A percentile compares a stretch with the other conserved stretches of the same genome.
These are phyloP conservation scores for Sicyos baderoa DNA, from an alignment of 306 rosid species.

Conservation along the genomic window DNA sequence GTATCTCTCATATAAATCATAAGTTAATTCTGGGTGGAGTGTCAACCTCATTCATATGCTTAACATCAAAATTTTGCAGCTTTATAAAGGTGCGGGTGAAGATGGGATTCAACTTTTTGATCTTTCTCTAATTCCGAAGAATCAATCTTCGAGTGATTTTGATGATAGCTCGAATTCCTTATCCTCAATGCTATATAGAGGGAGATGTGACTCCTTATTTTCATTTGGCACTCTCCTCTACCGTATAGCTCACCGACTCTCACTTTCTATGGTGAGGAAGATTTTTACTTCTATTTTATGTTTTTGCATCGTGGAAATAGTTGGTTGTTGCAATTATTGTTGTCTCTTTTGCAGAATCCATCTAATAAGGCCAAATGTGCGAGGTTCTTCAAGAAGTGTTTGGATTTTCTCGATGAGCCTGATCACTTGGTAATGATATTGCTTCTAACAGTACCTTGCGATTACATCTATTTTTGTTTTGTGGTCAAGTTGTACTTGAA, in stretches of 20 bases:
- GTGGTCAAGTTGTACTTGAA: conserved; percentile 10
- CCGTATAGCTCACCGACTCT: conserved; percentile 88
- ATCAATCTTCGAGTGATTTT: conserved; percentile 43
- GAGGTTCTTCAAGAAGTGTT: conserved; percentile 71
- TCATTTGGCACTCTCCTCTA: conserved; percentile 84
- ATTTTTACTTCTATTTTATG: conserved; percentile 15
- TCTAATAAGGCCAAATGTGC: conserved; percentile 75
- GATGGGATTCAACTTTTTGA: conserved; percentile 92
- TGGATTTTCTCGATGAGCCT: conserved; percentile 82
- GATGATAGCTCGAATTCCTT: conserved; percentile 61
- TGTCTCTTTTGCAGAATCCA: conserved; percentile 54
- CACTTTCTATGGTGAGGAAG: conserved; percentile 74
- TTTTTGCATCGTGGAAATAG: conserved; percentile 17
- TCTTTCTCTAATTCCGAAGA: conserved; percentile 74
- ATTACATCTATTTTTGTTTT: conserved; percentile 14
- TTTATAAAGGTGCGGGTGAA: conserved; percentile 91
- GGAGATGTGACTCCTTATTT: conserved; percentile 72
- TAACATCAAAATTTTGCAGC: conserved; percentile 46
- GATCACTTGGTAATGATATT: conserved; percentile 66
- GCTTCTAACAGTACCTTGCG: background rate
- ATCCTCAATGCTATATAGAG: conserved; percentile 57
- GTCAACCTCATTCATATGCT: background rate
- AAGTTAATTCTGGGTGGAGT: background rate
- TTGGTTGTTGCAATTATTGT: conserved; percentile 24
- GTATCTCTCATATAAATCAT: background rate